Percentiles rank a stretch among this genome's conserved stretches.
These are phyloP conservation scores for Solanum hybrid DNA, from an alignment of 305 asterid genomes.

Conservation along the genomic window DNA sequence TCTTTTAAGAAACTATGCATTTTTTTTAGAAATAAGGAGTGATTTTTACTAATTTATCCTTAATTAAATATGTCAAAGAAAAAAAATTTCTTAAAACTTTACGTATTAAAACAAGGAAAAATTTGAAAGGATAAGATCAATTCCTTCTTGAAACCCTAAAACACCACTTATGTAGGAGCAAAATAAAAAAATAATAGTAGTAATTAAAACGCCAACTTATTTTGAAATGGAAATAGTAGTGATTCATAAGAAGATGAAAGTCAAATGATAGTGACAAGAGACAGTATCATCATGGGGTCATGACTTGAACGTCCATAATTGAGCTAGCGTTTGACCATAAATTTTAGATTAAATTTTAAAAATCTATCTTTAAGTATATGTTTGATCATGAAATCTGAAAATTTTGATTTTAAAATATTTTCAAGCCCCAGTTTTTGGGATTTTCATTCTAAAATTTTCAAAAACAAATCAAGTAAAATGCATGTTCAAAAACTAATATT, in stretches of 20 bases:
- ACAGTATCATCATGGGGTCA: not conserved
- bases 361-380: too few relatives aligned
- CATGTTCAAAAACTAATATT: too few relatives aligned
- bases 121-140: not conserved
- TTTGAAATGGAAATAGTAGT: too few relatives aligned
- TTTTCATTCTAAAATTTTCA: too few relatives aligned
- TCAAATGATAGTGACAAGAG: not conserved
- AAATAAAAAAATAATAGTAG: not conserved
- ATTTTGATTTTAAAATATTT: too few relatives aligned
- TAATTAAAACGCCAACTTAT: not conserved
- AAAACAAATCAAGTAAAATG: too few relatives aligned
- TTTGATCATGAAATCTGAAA: too few relatives aligned
- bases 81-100: too few relatives aligned
- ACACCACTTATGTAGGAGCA: not conserved
- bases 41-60: too few relatives aligned
- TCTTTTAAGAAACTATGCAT: too few relatives aligned
- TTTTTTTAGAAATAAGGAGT: too few relatives aligned
- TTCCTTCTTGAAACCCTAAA: not conserved
- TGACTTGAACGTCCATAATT: not conserved
- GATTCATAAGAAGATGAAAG: not conserved
- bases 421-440: not conserved
- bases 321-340: not conserved
- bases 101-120: not conserved
- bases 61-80: too few relatives aligned
- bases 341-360: not conserved